Conservation (phyloP, 306 rosid genomes). For the Adenanthera pavonina region DNA sequence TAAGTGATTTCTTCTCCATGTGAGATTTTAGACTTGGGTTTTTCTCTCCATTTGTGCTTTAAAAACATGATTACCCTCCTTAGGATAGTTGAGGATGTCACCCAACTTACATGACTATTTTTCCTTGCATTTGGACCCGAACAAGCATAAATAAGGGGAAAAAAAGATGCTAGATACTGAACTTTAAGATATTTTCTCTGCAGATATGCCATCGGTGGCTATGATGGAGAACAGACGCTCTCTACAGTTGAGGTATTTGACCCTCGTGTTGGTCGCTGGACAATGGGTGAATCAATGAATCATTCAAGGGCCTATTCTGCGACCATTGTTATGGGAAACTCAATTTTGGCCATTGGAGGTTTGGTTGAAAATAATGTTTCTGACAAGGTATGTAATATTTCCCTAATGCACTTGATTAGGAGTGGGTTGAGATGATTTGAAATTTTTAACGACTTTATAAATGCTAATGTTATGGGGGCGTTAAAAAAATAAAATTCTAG, state of each 20-base stretch:
- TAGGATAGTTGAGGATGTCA: too few species aligned
- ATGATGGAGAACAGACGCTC: constrained; percentile 40
- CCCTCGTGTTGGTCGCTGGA: constrained; percentile 54
- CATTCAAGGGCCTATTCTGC: constrained; percentile 43
- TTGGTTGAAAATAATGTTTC: constrained; percentile 14
- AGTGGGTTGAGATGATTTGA: neutral
- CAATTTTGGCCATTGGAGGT: constrained; percentile 53
- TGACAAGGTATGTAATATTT: constrained; percentile 43
- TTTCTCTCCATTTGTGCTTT: too few species aligned
- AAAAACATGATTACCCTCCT: too few species aligned
- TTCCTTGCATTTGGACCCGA: too few species aligned
- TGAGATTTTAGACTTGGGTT: too few species aligned
- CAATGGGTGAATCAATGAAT: constrained; percentile 43
- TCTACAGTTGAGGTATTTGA: constrained; percentile 56
- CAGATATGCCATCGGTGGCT: constrained; percentile 61
- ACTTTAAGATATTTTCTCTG: neutral
- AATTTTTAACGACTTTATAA: neutral
- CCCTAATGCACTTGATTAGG: neutral
- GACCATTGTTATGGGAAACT: constrained; percentile 43
- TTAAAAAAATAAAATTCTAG: neutral
- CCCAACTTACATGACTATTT: too few species aligned
- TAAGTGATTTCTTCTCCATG: too few species aligned
- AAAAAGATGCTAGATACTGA: neutral
- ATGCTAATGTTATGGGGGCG: neutral
- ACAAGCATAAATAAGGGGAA: too few species aligned